phyloP scores from a whole-genome alignment of 2,329 filamentous ascomycete species.

The Trichoderma polysporum region DNA sequence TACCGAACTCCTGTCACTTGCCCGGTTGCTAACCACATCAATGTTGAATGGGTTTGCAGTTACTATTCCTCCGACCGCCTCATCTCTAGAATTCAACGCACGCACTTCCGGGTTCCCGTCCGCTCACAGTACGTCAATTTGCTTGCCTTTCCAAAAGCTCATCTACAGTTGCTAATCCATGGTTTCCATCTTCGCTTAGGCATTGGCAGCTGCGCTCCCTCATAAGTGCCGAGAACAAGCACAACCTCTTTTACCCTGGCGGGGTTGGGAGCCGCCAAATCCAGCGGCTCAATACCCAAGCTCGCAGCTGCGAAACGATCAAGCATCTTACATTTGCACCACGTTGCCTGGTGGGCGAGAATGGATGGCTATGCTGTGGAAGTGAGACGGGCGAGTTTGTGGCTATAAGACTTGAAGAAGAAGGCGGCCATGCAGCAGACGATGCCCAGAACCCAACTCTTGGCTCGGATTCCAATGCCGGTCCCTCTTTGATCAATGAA shows the following conservation, averaged over 20 bases:
- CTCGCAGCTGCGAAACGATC: constrained; percentile 70
- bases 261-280: constrained; percentile 65
- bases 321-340: constrained; percentile 70
- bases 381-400: constrained; percentile 87
- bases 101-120: constrained; percentile 67
- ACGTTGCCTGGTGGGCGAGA: constrained; percentile 82
- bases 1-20: neutral
- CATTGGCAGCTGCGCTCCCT: constrained; percentile 90
- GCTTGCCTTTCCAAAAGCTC: neutral
- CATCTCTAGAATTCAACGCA: constrained; percentile 59
- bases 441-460: constrained; percentile 25
- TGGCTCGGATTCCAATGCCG: constrained; percentile 34
- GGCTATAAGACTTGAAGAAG: constrained; percentile 63
- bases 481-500: neutral
- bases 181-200: constrained; percentile 42
- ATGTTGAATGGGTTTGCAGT: constrained; percentile 40
- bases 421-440: constrained; percentile 30
- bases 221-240: constrained; percentile 74
- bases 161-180: neutral
- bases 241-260: constrained; percentile 82
- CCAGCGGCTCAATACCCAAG: constrained; percentile 67
- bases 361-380: constrained; percentile 88
- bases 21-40: neutral
- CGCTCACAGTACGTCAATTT: constrained; percentile 58
- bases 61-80: constrained; percentile 65